phyloP scores from a whole-genome alignment of 371 early-diverging fungal genomes.

The Mortierella sp. region DNA sequence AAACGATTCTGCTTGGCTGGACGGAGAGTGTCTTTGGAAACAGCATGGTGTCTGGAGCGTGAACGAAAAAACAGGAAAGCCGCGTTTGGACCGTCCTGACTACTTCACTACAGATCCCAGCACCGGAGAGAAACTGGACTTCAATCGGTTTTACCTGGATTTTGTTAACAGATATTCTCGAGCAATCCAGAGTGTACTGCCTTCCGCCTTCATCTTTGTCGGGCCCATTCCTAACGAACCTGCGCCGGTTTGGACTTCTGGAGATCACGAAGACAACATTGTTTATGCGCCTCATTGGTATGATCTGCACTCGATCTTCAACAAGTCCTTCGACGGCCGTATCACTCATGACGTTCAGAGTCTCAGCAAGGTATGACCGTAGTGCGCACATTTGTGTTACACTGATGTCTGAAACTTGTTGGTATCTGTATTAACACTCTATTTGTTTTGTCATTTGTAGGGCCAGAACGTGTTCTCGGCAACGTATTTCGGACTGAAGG shows the following conservation, averaged over 20 bases:
- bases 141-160: constrained; percentile 80
- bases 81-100: constrained; percentile 66
- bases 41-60: constrained; percentile 85
- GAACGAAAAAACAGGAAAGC: constrained; percentile 64
- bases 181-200: constrained; percentile 71
- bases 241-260: constrained; percentile 72
- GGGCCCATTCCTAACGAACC: constrained; percentile 86
- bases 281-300: constrained; percentile 92
- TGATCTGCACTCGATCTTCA: constrained; percentile 81
- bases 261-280: constrained; percentile 71
- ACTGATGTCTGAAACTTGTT: not conserved
- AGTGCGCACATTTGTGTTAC: not conserved
- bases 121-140: constrained; percentile 69
- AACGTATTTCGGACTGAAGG: constrained; percentile 85
- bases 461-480: constrained; percentile 80
- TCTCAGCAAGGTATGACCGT: constrained; percentile 69
- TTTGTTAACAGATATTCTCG: constrained; percentile 73
- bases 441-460: constrained; percentile 34
- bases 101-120: constrained; percentile 80
- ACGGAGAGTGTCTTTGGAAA: constrained; percentile 80
- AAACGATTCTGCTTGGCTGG: constrained; percentile 72
- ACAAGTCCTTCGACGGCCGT: constrained; percentile 80
- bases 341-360: constrained; percentile 86
- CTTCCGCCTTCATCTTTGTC: constrained; percentile 74
- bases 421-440: not conserved